Evolutionary conservation across 345 rosid species (phyloP).

Genomic region (Theobroma cacao): DNA sequence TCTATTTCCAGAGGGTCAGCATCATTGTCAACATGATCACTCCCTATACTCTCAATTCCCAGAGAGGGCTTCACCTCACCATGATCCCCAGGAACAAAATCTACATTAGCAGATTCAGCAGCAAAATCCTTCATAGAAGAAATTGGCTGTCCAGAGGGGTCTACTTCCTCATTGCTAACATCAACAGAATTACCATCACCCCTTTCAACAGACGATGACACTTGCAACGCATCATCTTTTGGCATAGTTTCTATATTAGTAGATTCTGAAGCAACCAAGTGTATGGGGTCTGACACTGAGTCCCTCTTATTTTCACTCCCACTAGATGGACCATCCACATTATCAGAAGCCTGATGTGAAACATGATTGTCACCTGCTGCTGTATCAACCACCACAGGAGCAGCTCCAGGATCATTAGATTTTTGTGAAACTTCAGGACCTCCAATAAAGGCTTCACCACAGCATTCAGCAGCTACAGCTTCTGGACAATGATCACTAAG

Average conservation of each 20-base stretch:
- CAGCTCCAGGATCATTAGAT: slow-evolving; percentile 13
- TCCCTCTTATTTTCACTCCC: slow-evolving; percentile 10
- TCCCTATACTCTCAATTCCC: slow-evolving; percentile 8
- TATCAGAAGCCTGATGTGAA: slow-evolving; percentile 13
- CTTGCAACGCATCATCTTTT: slow-evolving; percentile 12
- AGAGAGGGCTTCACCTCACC: slow-evolving; percentile 10
- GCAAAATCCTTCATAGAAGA: neutral
- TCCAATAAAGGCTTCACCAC: slow-evolving; percentile 14
- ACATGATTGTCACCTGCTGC: neutral
- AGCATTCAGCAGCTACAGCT: slow-evolving; percentile 5
- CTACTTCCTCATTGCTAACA: slow-evolving; percentile 9
- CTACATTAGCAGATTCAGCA: slow-evolving; percentile 5
- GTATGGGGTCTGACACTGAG: slow-evolving; percentile 1
- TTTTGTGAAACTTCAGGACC: neutral
- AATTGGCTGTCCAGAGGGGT: neutral
- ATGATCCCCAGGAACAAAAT: slow-evolving; percentile 10
- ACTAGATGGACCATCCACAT: slow-evolving; percentile 12
- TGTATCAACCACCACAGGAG: slow-evolving; percentile 11
- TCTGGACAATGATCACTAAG: neutral
- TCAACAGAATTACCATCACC: slow-evolving; percentile 8
- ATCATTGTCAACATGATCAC: slow-evolving; percentile 7
- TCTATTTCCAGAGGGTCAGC: slow-evolving; percentile 5
- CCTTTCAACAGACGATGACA: slow-evolving; percentile 9
- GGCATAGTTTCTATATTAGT: slow-evolving; percentile 5
- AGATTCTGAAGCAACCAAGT: slow-evolving; percentile 15